phyloP scores from a whole-genome alignment of 768 basidiomycete species.

The Boletus vinaceobasis region DNA sequence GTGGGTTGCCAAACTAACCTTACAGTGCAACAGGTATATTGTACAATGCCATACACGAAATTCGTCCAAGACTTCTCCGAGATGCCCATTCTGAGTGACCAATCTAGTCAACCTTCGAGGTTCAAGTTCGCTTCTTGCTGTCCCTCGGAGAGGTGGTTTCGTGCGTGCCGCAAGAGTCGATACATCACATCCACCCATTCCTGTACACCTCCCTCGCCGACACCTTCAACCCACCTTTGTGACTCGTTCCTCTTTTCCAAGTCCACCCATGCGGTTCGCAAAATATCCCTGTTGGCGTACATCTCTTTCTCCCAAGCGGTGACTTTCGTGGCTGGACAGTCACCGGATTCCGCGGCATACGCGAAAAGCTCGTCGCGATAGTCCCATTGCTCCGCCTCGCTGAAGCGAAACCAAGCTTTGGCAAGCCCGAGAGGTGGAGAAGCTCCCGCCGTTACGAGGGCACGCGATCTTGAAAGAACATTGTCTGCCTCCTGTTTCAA shows the following conservation, averaged over 20 bases:
- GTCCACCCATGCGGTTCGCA: constrained; percentile 57
- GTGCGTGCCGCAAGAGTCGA: constrained; percentile 26
- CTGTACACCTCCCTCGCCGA: constrained; percentile 52
- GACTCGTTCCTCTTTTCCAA: constrained; percentile 57
- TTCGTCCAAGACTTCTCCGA: neutral
- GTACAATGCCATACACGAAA: neutral
- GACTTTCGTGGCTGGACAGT: constrained; percentile 35
- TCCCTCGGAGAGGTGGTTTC: neutral
- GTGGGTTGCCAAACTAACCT: too few relatives aligned
- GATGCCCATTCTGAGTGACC: neutral
- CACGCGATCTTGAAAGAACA: constrained; percentile 48
- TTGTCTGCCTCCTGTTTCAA: constrained; percentile 42
- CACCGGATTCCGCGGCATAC: constrained; percentile 39
- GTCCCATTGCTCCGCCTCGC: constrained; percentile 54
- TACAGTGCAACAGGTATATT: neutral
- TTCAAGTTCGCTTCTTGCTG: neutral
- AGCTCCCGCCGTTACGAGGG: constrained; percentile 33
- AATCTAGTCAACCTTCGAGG: neutral
- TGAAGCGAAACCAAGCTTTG: constrained; percentile 55
- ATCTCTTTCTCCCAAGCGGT: constrained; percentile 58
- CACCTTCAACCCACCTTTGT: constrained; percentile 55
- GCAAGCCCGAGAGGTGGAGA: constrained; percentile 41
- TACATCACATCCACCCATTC: constrained; percentile 61
- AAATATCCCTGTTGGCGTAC: constrained; percentile 43
- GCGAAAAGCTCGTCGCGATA: constrained; percentile 61